Evolutionary conservation across 1,284 basidiomycete species (phyloP).

Genomic region (Ganoderma multipileum): DNA sequence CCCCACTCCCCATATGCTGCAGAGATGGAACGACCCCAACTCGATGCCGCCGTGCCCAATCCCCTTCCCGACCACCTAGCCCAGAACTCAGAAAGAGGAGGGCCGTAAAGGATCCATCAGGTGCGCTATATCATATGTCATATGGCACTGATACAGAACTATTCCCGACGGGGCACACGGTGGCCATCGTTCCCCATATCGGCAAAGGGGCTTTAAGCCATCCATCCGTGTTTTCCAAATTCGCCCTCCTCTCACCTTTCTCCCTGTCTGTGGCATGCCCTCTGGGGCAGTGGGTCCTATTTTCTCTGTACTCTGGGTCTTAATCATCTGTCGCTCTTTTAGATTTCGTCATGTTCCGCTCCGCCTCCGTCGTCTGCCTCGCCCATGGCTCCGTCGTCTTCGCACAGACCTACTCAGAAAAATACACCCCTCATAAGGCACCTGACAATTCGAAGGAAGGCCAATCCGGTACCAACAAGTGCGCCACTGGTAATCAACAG

Average conservation of each 20-base stretch:
- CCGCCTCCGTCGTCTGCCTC: conserved; percentile 26
- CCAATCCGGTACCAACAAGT: conserved; percentile 71
- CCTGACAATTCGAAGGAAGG: conserved; percentile 63
- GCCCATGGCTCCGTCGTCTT: conserved; percentile 31
- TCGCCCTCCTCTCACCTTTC: conserved; percentile 2
- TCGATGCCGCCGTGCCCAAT: no score
- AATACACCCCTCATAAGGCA: conserved; percentile 49
- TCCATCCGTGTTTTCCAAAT: not conserved
- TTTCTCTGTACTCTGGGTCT: not conserved
- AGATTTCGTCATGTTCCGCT: conserved; percentile 27
- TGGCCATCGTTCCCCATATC: conserved; percentile 20
- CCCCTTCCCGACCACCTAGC: no score
- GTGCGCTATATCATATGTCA: not conserved
- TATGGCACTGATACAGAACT: not conserved
- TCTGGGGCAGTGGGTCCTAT: conserved; percentile 2
- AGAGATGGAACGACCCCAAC: no score
- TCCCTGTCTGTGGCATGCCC: not conserved
- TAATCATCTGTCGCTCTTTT: not conserved
- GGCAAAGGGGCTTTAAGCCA: conserved; percentile 3
- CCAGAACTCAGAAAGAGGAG: no score
- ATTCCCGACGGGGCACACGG: conserved; percentile 7
- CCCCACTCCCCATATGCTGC: no score
- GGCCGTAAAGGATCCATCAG: no score
- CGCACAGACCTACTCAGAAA: conserved; percentile 45
- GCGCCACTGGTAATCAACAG: conserved; percentile 64